Evolutionary conservation across 169 alveolate genomes (phyloP).

Genomic region (Perkinsus chesapeaki): DNA sequence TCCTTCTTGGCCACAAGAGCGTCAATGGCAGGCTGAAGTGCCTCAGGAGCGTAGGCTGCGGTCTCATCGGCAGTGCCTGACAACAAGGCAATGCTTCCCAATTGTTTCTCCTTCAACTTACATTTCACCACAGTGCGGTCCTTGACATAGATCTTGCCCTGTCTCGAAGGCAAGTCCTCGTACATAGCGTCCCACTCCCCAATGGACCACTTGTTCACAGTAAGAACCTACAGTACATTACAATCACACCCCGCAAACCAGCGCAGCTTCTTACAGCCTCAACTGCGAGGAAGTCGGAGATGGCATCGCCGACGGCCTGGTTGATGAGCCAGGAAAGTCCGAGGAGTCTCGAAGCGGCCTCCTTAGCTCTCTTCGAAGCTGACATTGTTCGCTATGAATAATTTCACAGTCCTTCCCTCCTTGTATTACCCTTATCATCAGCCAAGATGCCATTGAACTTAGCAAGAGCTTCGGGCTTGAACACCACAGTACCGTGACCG

Average conservation of each 20-base stretch:
- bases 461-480: conserved; percentile 33
- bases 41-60: conserved; percentile 45
- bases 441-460: conserved; percentile 8
- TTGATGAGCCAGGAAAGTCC: conserved; percentile 38
- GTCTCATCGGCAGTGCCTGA: conserved; percentile 22
- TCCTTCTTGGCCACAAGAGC: conserved; percentile 27
- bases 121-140: conserved; percentile 13
- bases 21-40: conserved; percentile 56
- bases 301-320: conserved; percentile 73
- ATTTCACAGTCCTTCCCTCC: neutral
- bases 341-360: neutral
- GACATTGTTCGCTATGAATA: neutral
- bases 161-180: conserved; percentile 52
- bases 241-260: neutral
- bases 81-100: neutral
- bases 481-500: conserved; percentile 80
- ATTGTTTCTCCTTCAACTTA: neutral
- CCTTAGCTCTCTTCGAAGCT: neutral
- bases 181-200: conserved; percentile 52
- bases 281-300: conserved; percentile 60
- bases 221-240: conserved; percentile 23
- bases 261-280: conserved; percentile 45
- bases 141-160: conserved; percentile 32
- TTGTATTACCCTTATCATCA: neutral
- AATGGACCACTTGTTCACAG: conserved; percentile 23